phyloP scores from a whole-genome alignment of 2,329 filamentous ascomycete species.

The Nigrospora oryzae region DNA sequence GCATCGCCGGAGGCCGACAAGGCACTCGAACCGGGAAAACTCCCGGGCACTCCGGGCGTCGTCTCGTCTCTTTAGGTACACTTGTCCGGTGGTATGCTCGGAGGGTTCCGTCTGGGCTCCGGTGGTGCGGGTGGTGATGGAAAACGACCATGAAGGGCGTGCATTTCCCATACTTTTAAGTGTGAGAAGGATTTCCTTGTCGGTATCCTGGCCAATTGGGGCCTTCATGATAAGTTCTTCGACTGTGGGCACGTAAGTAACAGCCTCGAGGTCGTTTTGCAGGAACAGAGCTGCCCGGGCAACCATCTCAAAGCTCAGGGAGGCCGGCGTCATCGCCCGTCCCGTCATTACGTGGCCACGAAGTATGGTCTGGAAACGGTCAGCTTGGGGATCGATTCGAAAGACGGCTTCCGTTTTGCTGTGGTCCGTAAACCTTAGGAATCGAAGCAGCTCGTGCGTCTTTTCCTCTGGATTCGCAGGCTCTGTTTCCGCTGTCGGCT shows the following conservation, averaged over 20 bases:
- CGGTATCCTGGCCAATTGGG: conserved; percentile 1
- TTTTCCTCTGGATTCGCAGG: no score
- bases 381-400: conserved; percentile 8
- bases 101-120: not conserved
- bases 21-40: conserved; percentile 19
- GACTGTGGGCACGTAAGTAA: conserved; percentile 6
- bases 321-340: conserved; percentile 15
- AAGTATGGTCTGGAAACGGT: conserved; percentile 8
- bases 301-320: conserved; percentile 17
- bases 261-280: conserved; percentile 18
- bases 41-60: conserved; percentile 12
- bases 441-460: no score
- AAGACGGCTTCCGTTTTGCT: conserved; percentile 2
- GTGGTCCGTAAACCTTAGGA: no score
- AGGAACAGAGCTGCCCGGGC: conserved; percentile 7
- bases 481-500: no score
- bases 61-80: conserved; percentile 3
- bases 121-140: conserved; percentile 3
- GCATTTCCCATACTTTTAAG: conserved; percentile 1
- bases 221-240: conserved; percentile 8
- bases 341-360: conserved; percentile 16
- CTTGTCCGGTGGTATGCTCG: conserved; percentile 6
- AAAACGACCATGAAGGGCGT: conserved; percentile 6
- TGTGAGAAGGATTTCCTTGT: conserved; percentile 4
- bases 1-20: conserved; percentile 17